phyloP scores from a whole-genome alignment of 306 rosid species.

The Citrullus mucosospermus region DNA sequence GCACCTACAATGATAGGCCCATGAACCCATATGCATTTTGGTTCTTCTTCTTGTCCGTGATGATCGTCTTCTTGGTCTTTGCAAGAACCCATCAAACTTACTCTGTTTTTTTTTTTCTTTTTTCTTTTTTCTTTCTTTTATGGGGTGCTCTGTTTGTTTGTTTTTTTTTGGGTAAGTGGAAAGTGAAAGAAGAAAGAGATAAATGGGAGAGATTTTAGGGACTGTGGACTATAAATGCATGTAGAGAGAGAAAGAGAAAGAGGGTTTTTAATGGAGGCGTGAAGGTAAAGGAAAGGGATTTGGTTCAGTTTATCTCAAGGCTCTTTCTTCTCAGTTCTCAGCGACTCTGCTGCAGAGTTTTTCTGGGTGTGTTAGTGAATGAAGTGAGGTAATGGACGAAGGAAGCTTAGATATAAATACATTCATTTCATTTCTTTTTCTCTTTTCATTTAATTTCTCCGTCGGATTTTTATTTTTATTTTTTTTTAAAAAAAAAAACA shows the following conservation, averaged over 20 bases:
- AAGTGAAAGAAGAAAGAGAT: background rate
- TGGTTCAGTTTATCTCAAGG: constrained; percentile 53
- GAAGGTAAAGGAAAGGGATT: constrained; percentile 59
- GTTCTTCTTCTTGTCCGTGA: constrained; percentile 1
- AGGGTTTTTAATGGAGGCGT: constrained; percentile 48
- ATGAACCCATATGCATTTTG: constrained; percentile 20
- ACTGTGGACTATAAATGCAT: constrained; percentile 18
- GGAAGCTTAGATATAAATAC: background rate
- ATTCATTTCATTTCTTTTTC: background rate
- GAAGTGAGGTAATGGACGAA: background rate
- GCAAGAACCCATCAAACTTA: constrained; percentile 39
- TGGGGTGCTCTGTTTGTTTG: constrained; percentile 4
- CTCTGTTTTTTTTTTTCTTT: background rate
- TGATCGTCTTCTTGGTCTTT: constrained; percentile 17
- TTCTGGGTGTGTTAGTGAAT: background rate
- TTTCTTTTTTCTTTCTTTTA: too few relatives aligned
- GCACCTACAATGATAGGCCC: constrained; percentile 89
- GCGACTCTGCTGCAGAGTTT: constrained; percentile 3
- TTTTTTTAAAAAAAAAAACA: too few relatives aligned
- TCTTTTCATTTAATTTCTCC: too few relatives aligned
- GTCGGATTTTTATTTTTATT: too few relatives aligned
- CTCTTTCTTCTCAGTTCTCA: constrained; percentile 29
- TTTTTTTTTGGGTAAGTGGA: background rate
- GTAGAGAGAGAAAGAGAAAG: background rate
- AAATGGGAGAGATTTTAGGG: constrained; percentile 6